These are phyloP conservation scores for Ensete ventricosum DNA, from an alignment of 176 grass and related monocot genomes.

Conservation along the genomic window DNA sequence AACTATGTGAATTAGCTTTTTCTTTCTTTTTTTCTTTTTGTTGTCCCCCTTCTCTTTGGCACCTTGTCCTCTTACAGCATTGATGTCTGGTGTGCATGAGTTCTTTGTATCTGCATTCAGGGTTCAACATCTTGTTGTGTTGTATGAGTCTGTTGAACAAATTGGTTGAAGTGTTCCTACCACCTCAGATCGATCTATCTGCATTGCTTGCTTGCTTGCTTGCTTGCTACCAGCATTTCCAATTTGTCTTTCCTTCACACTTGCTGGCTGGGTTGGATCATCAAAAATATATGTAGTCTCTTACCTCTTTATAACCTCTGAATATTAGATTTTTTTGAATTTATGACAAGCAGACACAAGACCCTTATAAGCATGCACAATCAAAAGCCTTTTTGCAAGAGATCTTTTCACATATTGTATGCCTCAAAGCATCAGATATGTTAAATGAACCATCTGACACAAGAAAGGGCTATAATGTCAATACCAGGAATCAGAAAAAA, in stretches of 20 bases:
- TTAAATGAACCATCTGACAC: not conserved
- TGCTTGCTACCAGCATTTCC: no score
- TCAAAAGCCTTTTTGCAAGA: no score
- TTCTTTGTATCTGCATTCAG: not conserved
- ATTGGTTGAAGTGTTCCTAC: not conserved
- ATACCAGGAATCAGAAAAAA: not conserved
- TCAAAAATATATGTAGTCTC: no score
- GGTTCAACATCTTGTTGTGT: slow-evolving; percentile 3
- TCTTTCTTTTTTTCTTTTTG: no score
- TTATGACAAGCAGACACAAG: not conserved
- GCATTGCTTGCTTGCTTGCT: not conserved
- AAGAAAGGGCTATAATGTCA: not conserved
- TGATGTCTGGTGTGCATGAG: not conserved
- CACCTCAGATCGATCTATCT: not conserved
- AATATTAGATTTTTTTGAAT: not conserved
- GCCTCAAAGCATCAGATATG: not conserved
- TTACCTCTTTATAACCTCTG: no score
- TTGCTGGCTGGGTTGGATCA: no score
- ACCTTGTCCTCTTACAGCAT: not conserved
- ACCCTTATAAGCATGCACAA: not conserved
- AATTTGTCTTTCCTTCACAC: no score
- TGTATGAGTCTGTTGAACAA: not conserved
- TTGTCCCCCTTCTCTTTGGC: not conserved
- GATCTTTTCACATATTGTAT: no score
- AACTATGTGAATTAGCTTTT: not conserved